Evolutionary conservation across 2,329 filamentous ascomycete genomes (phyloP).

Genomic region (Fusarium pininemorale): DNA sequence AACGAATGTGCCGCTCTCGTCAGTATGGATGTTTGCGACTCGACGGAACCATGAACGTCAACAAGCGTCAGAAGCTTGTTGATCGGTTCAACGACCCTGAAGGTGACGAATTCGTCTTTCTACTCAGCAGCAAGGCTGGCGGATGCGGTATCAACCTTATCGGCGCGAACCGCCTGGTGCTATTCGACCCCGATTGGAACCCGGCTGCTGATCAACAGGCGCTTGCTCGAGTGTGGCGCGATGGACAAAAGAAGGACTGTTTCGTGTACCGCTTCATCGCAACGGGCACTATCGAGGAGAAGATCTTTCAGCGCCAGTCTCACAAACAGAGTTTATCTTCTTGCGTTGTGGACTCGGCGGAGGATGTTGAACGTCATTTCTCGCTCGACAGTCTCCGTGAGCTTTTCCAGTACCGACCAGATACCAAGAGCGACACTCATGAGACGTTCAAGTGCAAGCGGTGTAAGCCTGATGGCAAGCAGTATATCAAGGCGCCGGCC

Average conservation of each 20-base stretch:
- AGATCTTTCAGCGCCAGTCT: conserved; percentile 98
- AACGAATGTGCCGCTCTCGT: conserved; percentile 85
- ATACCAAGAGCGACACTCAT: conserved; percentile 92
- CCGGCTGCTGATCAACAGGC: conserved; percentile 97
- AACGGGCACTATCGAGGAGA: conserved; percentile 97
- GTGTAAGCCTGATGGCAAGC: conserved; percentile 86
- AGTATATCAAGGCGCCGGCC: conserved; percentile 88
- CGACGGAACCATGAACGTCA: conserved; percentile 97
- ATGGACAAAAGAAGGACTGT: conserved; percentile 98
- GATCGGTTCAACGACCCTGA: conserved; percentile 97
- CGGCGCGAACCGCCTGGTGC: conserved; percentile 90
- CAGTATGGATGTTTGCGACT: conserved; percentile 88
- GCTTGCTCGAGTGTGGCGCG: conserved; percentile 96
- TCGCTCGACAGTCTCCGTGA: conserved; percentile 89
- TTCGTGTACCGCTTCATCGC: conserved; percentile 99
- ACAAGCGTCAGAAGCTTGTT: conserved; percentile 95
- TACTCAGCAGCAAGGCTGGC: conserved; percentile 96
- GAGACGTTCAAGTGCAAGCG: conserved; percentile 99
- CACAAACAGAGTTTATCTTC: conserved; percentile 98
- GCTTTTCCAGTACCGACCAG: conserved; percentile 88
- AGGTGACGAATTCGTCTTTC: conserved; percentile 89
- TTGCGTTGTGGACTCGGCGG: conserved; percentile 94
- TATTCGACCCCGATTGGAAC: conserved; percentile 99
- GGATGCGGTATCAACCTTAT: conserved; percentile 97
- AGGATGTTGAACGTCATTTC: conserved; percentile 98